Evolutionary conservation across 805 yeast species (phyloP).

Genomic region (Lipomyces chichibuensis): DNA sequence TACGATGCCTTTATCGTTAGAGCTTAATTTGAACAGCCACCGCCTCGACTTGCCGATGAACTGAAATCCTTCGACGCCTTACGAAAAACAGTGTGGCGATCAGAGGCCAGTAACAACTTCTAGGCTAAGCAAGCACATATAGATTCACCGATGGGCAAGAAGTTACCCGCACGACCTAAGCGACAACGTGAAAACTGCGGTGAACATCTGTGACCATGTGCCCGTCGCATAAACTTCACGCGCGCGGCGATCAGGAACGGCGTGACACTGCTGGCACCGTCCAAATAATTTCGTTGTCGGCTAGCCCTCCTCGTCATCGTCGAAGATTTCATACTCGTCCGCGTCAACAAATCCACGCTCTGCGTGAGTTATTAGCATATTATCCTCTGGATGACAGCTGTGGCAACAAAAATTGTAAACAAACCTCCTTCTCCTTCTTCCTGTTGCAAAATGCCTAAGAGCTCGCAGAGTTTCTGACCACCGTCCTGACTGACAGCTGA

Average conservation of each 20-base stretch:
- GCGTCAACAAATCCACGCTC: neutral
- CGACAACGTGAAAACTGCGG: neutral
- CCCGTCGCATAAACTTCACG: neutral
- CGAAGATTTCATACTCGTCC: constrained; percentile 32
- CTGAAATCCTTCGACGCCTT: too few relatives aligned
- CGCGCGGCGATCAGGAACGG: neutral
- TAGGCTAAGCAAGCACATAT: too few relatives aligned
- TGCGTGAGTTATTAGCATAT: constrained; percentile 3
- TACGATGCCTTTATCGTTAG: neutral
- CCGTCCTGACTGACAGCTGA: constrained; percentile 27
- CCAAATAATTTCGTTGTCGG: too few relatives aligned
- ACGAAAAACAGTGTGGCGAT: too few relatives aligned
- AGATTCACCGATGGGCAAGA: too few relatives aligned
- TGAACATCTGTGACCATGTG: neutral
- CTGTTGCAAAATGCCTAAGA: constrained; percentile 30
- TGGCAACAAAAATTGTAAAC: neutral
- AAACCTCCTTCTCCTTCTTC: constrained; percentile 21
- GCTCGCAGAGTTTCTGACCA: constrained; percentile 20
- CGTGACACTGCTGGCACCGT: neutral
- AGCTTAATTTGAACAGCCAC: neutral
- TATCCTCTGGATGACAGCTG: neutral
- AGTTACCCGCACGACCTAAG: neutral
- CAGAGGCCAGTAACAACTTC: too few relatives aligned
- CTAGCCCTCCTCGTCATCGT: constrained; percentile 21
- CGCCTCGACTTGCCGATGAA: neutral